phyloP scores from a whole-genome alignment of 257 asterid species.

The Salvia miltiorrhiza region DNA sequence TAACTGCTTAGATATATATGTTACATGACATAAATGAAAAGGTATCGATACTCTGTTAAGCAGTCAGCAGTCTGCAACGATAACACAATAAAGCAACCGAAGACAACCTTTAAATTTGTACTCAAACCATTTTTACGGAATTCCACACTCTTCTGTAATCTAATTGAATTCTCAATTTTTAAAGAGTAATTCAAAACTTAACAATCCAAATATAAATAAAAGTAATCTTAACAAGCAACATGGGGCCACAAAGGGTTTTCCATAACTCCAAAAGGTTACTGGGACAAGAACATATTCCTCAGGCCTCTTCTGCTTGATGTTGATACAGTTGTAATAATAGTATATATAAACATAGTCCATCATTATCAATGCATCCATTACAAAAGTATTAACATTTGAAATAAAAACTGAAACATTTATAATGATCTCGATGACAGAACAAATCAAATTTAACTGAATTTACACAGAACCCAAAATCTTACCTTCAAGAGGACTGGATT shows the following conservation, averaged over 20 bases:
- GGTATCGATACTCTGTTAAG: background rate
- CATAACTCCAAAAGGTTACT: background rate
- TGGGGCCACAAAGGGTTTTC: background rate
- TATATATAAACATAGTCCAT: background rate
- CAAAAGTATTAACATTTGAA: background rate
- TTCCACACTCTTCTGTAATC: background rate
- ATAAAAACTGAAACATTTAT: background rate
- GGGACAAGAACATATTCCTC: background rate
- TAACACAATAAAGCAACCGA: background rate
- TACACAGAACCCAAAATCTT: slow-evolving; percentile 3
- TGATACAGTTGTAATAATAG: background rate
- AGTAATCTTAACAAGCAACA: slow-evolving; percentile 9
- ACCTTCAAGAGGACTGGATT: slow-evolving; percentile 79
- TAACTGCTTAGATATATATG: background rate
- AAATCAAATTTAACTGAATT: slow-evolving; percentile 18
- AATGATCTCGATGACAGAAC: background rate
- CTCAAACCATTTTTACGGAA: slow-evolving; percentile 4
- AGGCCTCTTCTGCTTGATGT: background rate
- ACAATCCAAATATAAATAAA: background rate
- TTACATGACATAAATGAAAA: background rate
- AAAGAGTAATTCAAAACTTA: background rate
- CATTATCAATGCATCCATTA: background rate
- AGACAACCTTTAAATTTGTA: background rate
- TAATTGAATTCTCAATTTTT: background rate
- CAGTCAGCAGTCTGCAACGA: background rate